Conservation (phyloP, 768 basidiomycete genomes). For the Cyclocybe aegerita region DNA sequence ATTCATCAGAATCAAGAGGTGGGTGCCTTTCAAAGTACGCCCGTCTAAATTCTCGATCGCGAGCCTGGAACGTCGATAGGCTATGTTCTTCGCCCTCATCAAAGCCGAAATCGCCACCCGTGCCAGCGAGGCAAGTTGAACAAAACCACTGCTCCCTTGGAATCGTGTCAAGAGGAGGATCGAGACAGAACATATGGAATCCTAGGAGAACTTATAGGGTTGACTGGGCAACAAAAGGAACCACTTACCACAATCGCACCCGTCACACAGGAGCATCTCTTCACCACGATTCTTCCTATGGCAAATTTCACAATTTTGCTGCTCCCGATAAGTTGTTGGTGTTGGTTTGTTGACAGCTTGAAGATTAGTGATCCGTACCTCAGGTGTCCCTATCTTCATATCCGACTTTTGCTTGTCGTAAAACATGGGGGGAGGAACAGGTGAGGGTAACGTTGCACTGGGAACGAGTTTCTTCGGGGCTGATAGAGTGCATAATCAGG, state of each 20-base stretch:
- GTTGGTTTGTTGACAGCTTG: constrained; percentile 24
- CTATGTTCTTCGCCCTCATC: constrained; percentile 97
- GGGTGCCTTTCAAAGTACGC: constrained; percentile 86
- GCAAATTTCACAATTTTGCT: constrained; percentile 94
- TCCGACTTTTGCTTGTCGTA: constrained; percentile 45
- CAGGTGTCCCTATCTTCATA: constrained; percentile 44
- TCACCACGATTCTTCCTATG: constrained; percentile 84
- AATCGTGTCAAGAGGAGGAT: constrained; percentile 81
- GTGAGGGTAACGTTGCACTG: constrained; percentile 25
- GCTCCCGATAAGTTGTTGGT: constrained; percentile 26
- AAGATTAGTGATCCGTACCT: constrained; percentile 43
- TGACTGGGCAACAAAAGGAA: neutral
- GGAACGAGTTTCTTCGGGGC: constrained; percentile 35
- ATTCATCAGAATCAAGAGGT: constrained; percentile 37
- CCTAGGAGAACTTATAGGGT: constrained; percentile 43
- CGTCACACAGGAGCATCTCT: constrained; percentile 78
- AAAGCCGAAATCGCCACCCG: constrained; percentile 96
- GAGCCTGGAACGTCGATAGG: constrained; percentile 86
- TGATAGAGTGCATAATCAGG: constrained; percentile 14
- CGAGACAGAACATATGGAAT: constrained; percentile 96
- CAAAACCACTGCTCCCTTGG: constrained; percentile 98
- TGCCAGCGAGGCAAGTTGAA: constrained; percentile 84
- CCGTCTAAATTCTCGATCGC: constrained; percentile 85
- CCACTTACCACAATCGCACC: constrained; percentile 44
- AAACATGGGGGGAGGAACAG: constrained; percentile 45